Evolutionary conservation across 1,284 basidiomycete genomes (phyloP).

Genomic region (Sporisorium iseilematis-ciliati): DNA sequence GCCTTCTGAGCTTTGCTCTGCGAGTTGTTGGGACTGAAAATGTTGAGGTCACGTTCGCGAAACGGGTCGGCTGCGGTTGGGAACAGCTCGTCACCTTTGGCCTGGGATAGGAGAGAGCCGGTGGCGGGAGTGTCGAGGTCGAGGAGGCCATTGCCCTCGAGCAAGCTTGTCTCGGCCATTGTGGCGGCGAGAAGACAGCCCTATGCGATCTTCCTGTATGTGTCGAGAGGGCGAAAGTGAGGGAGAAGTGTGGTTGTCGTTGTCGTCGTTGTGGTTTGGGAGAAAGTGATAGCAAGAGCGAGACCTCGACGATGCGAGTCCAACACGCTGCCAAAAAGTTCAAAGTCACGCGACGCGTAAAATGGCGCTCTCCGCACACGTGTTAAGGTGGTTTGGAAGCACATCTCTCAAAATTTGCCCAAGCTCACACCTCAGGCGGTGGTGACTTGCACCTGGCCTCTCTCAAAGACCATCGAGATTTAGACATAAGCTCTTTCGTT

Average conservation of each 20-base stretch:
- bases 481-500: too few species aligned
- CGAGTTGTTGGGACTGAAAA: slow-evolving; percentile 17
- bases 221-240: background rate
- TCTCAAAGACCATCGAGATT: too few species aligned
- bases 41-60: slow-evolving; percentile 28
- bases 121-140: slow-evolving; percentile 23
- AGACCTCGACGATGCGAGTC: slow-evolving; percentile 5
- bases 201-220: background rate
- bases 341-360: slow-evolving; percentile 43
- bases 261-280: slow-evolving; percentile 7
- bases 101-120: slow-evolving; percentile 18
- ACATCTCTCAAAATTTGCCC: background rate
- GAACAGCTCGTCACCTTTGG: slow-evolving; percentile 37
- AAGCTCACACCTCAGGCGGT: too few species aligned
- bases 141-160: slow-evolving; percentile 43
- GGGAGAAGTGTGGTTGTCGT: background rate
- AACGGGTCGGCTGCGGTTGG: slow-evolving; percentile 16
- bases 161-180: slow-evolving; percentile 26
- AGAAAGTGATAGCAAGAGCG: background rate
- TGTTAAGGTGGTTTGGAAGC: slow-evolving; percentile 18
- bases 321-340: slow-evolving; percentile 27
- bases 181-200: background rate
- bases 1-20: slow-evolving; percentile 47
- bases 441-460: too few species aligned
- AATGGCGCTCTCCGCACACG: background rate